Base-by-base conservation (phyloP, 345 rosid species). In the Diplotaxis tenuifolia region DNA sequence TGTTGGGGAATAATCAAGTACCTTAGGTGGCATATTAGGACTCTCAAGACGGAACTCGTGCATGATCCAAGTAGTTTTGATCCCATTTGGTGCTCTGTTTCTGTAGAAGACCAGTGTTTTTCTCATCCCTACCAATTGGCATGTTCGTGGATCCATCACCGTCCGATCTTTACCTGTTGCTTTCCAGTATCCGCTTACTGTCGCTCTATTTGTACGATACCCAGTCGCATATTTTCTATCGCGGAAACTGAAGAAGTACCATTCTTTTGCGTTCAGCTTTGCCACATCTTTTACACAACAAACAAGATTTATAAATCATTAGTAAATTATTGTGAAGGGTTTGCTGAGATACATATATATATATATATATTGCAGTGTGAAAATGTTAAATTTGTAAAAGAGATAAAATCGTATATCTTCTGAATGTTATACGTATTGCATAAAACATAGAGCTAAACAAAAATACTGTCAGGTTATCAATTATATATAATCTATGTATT, bases 31-130 rank as follows among this genome's bases (percentile, higher is more conserved):
- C 92, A 90, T 84, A 19, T 86, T 96, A 68, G 94, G 96, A 76
- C 92, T 82, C 78, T 92, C 96, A 38, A 90, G 83, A 63, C 99
- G 97, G 74, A 92, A 95, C 77, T 95, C 99, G 65, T 95, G 99
- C 99, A 95, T 95, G 67, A 95, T 95, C 99, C 99, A 95, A 49
- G 93, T 92, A 0, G 96, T 87, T 80, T 95, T 95, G 83, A 88
- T 87, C 36, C 99, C 99, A 64, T 89, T 85, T 0, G 99, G 99
- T 62, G 99, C 97, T 80, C 99, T 77, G 82, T 85, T 92, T 64
- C 81, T 72, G 77, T 95, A 92, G 80, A 95, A 92, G 12, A 95
- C 99, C 60, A 95, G 80, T 2, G 99, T 95, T 86, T 95, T 95
- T 62, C 99, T 87, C 99, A 95, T 95, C 81, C 99, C 99, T 20